Percentiles rank a stretch among this genome's conserved stretches.
Conservation (phyloP, 148 eudicot genomes). For the Chenopodium formosanum region DNA sequence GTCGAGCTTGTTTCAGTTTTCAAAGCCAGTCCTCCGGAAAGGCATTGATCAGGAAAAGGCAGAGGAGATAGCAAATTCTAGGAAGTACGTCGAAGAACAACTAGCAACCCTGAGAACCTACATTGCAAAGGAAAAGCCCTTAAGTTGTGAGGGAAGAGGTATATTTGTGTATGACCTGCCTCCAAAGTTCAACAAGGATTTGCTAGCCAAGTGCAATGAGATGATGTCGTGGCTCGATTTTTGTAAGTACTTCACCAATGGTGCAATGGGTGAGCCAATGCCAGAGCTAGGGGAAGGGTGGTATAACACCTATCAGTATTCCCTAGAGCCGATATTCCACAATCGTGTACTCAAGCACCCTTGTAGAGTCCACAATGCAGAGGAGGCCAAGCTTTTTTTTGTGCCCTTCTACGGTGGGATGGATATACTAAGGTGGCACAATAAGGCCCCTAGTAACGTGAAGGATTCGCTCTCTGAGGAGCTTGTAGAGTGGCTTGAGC, state of each 20-base stretch:
- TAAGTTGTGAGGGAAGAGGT: conserved; percentile 55
- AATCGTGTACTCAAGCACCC: conserved; percentile 65
- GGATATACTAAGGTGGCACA: conserved; percentile 71
- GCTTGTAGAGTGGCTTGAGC: conserved; percentile 57
- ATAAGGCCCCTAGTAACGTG: conserved; percentile 45
- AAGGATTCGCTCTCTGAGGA: conserved; percentile 55
- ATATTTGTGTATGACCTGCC: conserved; percentile 78
- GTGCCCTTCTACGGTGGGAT: conserved; percentile 82
- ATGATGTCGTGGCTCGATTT: conserved; percentile 56
- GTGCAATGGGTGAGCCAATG: conserved; percentile 58
- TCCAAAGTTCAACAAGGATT: conserved; percentile 64
- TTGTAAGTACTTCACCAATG: conserved; percentile 52
- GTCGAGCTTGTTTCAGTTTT: background rate
- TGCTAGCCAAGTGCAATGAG: conserved; percentile 47
- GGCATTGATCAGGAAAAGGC: conserved; percentile 16
- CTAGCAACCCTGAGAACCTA: conserved; percentile 51
- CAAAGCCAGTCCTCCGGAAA: background rate
- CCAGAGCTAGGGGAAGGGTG: conserved; percentile 63
- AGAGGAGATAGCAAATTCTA: conserved; percentile 34
- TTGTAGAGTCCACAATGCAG: conserved; percentile 55
- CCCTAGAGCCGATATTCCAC: conserved; percentile 73
- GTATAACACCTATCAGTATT: conserved; percentile 76
- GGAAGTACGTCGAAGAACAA: conserved; percentile 43
- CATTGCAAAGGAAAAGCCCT: conserved; percentile 24
- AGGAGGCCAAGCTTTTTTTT: conserved; percentile 68